These are phyloP conservation scores for Coemansia aciculifera DNA, from an alignment of 192 early-diverging fungal species.

Conservation along the genomic window DNA sequence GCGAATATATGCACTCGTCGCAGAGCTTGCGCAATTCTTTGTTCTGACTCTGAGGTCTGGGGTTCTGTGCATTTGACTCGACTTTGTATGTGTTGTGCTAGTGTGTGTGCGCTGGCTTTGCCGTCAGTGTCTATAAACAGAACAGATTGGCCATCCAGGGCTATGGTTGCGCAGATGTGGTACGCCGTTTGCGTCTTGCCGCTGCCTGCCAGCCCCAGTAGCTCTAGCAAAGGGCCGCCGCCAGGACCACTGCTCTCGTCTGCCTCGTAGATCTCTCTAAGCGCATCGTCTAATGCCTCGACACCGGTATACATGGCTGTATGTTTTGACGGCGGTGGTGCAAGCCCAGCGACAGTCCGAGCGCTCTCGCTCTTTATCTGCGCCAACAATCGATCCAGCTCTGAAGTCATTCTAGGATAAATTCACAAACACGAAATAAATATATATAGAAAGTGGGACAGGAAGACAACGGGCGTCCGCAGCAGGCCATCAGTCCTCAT, in stretches of 20 bases:
- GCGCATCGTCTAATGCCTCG: conserved; percentile 18
- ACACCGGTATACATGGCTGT: conserved; percentile 15
- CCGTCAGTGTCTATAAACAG: conserved; percentile 38
- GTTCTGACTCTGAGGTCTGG: no score
- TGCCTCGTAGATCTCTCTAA: neutral
- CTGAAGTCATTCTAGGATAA: conserved; percentile 16
- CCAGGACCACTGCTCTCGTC: neutral
- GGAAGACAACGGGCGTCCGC: no score
- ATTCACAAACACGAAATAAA: neutral
- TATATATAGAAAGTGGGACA: neutral
- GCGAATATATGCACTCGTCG: conserved; percentile 33
- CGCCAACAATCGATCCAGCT: conserved; percentile 30
- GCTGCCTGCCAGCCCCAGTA: conserved; percentile 33
- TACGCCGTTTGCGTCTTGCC: conserved; percentile 45
- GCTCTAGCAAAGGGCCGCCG: conserved; percentile 25
- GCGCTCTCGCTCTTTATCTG: conserved; percentile 32
- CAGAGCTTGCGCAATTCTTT: conserved; percentile 3
- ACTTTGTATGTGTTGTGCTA: conserved; percentile 11
- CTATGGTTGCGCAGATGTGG: conserved; percentile 26
- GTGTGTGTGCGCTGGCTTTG: conserved; percentile 15
- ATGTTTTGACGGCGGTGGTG: neutral
- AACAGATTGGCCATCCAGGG: conserved; percentile 9
- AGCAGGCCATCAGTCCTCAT: no score
- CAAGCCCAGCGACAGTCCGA: conserved; percentile 8
- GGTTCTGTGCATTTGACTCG: neutral